Evolutionary conservation across 2,329 filamentous ascomycete species (phyloP).

Genomic region (Colletotrichum magnum): DNA sequence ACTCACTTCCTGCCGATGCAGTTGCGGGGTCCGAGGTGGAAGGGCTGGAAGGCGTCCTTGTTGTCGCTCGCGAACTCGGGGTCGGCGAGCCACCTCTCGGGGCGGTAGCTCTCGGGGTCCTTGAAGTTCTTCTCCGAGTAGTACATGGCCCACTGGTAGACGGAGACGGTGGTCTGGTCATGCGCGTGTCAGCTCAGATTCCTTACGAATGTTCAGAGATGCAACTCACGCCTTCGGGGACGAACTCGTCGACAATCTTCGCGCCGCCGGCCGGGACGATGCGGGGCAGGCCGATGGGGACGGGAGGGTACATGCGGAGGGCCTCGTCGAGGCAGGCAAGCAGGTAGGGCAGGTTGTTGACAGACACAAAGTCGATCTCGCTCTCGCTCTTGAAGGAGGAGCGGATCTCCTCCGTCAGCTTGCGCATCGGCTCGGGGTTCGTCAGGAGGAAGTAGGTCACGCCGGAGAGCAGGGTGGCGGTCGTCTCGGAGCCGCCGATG

Average conservation of each 20-base stretch:
- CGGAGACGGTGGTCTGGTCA: slow-evolving; percentile 54
- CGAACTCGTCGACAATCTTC: slow-evolving; percentile 47
- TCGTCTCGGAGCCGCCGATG: slow-evolving; percentile 52
- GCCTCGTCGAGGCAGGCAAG: slow-evolving; percentile 58
- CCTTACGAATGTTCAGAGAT: fast-evolving
- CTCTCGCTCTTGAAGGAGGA: slow-evolving; percentile 49
- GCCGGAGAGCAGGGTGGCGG: slow-evolving; percentile 49
- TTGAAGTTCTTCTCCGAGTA: slow-evolving; percentile 51
- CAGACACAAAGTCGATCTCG: slow-evolving; percentile 53
- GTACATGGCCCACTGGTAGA: slow-evolving; percentile 51
- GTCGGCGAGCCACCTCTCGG: slow-evolving; percentile 49
- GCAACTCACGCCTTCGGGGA: slow-evolving; percentile 49
- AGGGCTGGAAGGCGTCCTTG: slow-evolving; percentile 60
- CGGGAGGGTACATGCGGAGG: slow-evolving; percentile 56
- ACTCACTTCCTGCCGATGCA: slow-evolving; percentile 66
- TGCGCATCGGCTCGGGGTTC: slow-evolving; percentile 49
- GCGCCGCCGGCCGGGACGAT: slow-evolving; percentile 50
- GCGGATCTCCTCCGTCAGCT: slow-evolving; percentile 55
- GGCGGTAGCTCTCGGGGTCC: slow-evolving; percentile 51
- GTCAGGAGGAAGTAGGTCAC: slow-evolving; percentile 47
- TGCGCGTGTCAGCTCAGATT: neutral
- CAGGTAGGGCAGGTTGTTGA: slow-evolving; percentile 53
- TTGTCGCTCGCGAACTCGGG: slow-evolving; percentile 43
- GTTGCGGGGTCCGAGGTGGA: slow-evolving; percentile 63
- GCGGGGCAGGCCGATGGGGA: slow-evolving; percentile 45